These are phyloP conservation scores for Talaromyces sp. DNA, from an alignment of 2,329 filamentous ascomycete genomes.

Conservation along the genomic window DNA sequence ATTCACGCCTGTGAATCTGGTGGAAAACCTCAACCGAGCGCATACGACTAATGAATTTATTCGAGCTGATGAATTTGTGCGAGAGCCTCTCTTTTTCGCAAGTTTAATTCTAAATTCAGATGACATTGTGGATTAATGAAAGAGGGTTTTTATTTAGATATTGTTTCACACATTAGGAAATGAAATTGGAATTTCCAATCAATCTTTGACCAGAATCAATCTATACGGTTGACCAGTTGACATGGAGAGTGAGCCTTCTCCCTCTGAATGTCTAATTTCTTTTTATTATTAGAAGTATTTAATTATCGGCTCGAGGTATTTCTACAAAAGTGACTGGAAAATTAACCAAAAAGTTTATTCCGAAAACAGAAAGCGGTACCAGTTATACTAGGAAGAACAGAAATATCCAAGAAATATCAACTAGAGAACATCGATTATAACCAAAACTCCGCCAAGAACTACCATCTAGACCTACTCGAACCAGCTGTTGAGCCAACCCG, in stretches of 20 bases:
- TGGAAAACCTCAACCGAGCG: slow-evolving; percentile 26
- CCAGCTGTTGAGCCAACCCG: slow-evolving; percentile 16
- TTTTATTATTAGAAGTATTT: not conserved
- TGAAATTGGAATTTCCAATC: not conserved
- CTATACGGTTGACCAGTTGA: not conserved
- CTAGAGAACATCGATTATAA: not conserved
- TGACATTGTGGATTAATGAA: slow-evolving; percentile 13
- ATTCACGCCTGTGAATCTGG: slow-evolving; percentile 43
- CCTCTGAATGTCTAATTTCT: not conserved
- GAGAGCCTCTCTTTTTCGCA: slow-evolving; percentile 24
- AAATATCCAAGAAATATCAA: not conserved
- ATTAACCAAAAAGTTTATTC: not conserved
- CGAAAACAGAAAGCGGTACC: not conserved
- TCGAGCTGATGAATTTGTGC: slow-evolving; percentile 21
- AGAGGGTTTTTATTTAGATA: not conserved
- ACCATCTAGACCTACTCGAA: slow-evolving; percentile 14
- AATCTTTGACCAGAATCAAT: not conserved
- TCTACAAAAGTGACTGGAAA: not conserved
- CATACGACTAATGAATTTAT: slow-evolving; percentile 36
- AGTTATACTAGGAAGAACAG: not conserved
- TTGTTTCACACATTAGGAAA: not conserved
- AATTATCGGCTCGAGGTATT: not conserved
- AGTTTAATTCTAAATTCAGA: slow-evolving; percentile 24
- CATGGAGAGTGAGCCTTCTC: not conserved
- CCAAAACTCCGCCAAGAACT: not conserved